Percentiles rank a stretch among this genome's conserved stretches.
These are phyloP conservation scores for Nowakowskiella sp. DNA, from an alignment of 192 early-diverging fungal species.

Conservation along the genomic window DNA sequence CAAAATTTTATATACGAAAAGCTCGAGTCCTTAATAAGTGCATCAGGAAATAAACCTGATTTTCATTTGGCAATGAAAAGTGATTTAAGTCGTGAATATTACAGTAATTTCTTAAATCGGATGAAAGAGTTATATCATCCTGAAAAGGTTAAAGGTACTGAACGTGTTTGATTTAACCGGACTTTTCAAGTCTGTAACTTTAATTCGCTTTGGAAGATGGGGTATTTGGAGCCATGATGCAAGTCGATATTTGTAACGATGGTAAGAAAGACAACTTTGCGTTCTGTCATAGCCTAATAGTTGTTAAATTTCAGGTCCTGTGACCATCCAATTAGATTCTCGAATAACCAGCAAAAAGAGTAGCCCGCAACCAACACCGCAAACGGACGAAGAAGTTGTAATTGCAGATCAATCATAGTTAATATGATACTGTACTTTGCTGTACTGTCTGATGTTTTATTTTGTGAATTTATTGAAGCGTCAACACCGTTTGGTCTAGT, in stretches of 20 bases:
- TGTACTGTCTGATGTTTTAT: too few relatives aligned
- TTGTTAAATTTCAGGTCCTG: too few relatives aligned
- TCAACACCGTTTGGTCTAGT: too few relatives aligned
- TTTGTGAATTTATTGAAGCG: too few relatives aligned
- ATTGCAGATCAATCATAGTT: too few relatives aligned
- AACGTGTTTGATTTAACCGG: not conserved
- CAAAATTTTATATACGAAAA: not conserved
- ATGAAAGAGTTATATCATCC: conserved; percentile 55
- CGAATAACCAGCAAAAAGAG: too few relatives aligned
- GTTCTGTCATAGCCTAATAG: too few relatives aligned
- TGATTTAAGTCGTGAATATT: conserved; percentile 57
- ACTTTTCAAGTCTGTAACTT: conserved; percentile 1
- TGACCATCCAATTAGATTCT: too few relatives aligned
- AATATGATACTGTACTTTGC: too few relatives aligned
- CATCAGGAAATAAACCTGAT: conserved; percentile 70
- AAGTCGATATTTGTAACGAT: conserved; percentile 81
- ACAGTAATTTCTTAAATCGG: conserved; percentile 63
- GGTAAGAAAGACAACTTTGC: too few relatives aligned
- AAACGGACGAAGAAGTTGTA: too few relatives aligned
- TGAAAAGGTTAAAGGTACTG: conserved; percentile 62
- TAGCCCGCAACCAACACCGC: too few relatives aligned
- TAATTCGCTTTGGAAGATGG: conserved; percentile 49
- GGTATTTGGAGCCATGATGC: conserved; percentile 95
- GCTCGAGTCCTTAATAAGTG: not conserved
- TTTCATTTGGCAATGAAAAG: conserved; percentile 86